A percentile compares a stretch with the other conserved stretches of the same genome.
These are phyloP conservation scores for Talaromyces thailandensis DNA, from an alignment of 495 filamentous ascomycete species.

Conservation along the genomic window DNA sequence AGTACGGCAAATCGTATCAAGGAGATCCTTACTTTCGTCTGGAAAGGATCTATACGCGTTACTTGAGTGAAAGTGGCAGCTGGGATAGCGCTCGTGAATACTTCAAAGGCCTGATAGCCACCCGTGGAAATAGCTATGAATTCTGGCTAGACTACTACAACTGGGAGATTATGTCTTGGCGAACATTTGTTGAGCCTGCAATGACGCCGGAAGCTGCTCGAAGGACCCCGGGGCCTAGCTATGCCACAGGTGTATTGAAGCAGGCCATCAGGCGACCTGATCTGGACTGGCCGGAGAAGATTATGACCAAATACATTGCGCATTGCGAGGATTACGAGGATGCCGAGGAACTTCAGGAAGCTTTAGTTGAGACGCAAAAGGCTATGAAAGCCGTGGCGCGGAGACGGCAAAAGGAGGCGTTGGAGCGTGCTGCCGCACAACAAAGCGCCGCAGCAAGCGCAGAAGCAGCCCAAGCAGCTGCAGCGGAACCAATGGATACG, in stretches of 20 bases:
- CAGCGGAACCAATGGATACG: constrained; percentile 21
- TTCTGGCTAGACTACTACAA: constrained; percentile 89
- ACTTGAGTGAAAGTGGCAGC: constrained; percentile 67
- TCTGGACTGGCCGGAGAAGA: constrained; percentile 88
- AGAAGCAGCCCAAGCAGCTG: constrained; percentile 13
- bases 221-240: constrained; percentile 44
- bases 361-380: constrained; percentile 59
- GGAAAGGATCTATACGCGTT: constrained; percentile 87
- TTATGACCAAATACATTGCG: constrained; percentile 70
- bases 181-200: constrained; percentile 43
- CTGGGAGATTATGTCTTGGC: constrained; percentile 77
- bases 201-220: constrained; percentile 35
- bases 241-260: constrained; percentile 64
- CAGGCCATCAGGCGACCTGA: constrained; percentile 58
- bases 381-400: constrained; percentile 52
- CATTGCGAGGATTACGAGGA: constrained; percentile 85
- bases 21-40: constrained; percentile 82
- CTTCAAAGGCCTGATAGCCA: constrained; percentile 61
- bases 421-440: constrained; percentile 40
- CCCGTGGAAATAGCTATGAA: constrained; percentile 68
- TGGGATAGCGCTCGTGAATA: constrained; percentile 57
- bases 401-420: constrained; percentile 57
- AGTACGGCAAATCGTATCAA: constrained; percentile 65
- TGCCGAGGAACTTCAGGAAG: constrained; percentile 59
- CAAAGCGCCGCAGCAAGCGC: constrained; percentile 9